These are phyloP conservation scores for Glonium stellatum DNA, from an alignment of 495 filamentous ascomycete genomes.

Conservation along the genomic window DNA sequence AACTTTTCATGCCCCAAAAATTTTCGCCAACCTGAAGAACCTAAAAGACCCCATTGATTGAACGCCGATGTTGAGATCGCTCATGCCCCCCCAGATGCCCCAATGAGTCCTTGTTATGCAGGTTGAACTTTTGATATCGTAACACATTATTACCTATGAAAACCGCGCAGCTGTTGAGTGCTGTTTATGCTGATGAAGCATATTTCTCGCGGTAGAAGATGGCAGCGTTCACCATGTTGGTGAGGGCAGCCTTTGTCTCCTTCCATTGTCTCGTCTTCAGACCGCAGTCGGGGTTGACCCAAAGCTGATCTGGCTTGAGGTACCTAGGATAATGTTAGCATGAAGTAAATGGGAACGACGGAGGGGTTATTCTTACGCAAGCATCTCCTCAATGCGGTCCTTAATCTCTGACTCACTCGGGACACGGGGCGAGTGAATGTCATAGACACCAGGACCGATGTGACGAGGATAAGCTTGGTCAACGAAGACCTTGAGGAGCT, in stretches of 20 bases:
- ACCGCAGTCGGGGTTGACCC: constrained; percentile 98
- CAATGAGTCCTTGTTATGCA: constrained; percentile 26
- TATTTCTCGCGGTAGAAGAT: constrained; percentile 93
- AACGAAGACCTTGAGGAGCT: constrained; percentile 96
- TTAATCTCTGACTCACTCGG: constrained; percentile 94
- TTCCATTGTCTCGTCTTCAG: constrained; percentile 96
- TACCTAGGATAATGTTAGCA: constrained; percentile 27
- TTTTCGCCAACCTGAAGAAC: constrained; percentile 6
- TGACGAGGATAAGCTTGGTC: constrained; percentile 93
- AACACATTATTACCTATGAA: constrained; percentile 33
- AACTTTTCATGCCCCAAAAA: not conserved
- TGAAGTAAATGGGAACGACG: no score
- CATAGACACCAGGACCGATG: constrained; percentile 98
- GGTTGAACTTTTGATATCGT: constrained; percentile 44
- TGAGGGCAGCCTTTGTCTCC: constrained; percentile 88
- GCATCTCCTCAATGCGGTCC: constrained; percentile 94
- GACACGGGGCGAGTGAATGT: constrained; percentile 98
- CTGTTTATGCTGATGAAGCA: constrained; percentile 26
- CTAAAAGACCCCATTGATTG: constrained; percentile 5
- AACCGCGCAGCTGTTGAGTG: constrained; percentile 28
- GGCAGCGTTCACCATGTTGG: constrained; percentile 92
- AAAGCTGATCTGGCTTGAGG: constrained; percentile 91
- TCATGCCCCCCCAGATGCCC: constrained; percentile 14
- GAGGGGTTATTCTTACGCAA: constrained; percentile 30
- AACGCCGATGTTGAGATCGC: constrained; percentile 57